A percentile compares a stretch with the other conserved stretches of the same genome.
These are phyloP conservation scores for Candida pseudocylindracea DNA, from an alignment of 1,139 yeast genomes.

Conservation along the genomic window DNA sequence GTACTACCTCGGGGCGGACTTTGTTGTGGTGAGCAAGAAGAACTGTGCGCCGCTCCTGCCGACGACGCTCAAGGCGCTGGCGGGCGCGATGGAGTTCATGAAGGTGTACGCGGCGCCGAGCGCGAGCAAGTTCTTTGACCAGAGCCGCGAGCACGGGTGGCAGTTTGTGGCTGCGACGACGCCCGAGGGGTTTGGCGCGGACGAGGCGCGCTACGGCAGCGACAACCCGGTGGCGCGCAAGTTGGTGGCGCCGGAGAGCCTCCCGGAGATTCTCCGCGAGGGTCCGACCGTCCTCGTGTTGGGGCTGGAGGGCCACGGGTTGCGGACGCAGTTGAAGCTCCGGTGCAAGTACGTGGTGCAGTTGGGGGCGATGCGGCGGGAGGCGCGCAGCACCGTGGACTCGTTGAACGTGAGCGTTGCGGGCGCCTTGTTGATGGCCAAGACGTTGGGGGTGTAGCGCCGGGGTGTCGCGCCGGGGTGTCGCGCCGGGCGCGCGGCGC, in stretches of 20 bases:
- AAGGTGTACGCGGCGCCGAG: conserved; percentile 33
- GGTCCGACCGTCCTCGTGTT: conserved; percentile 51
- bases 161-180: conserved; percentile 32
- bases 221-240: conserved; percentile 8
- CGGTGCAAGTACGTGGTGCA: conserved; percentile 46
- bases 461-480: too few relatives aligned
- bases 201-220: conserved; percentile 7
- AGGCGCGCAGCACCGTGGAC: conserved; percentile 28
- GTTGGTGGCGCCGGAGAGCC: conserved; percentile 16
- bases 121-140: conserved; percentile 40
- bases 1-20: conserved; percentile 68
- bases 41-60: conserved; percentile 63
- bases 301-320: conserved; percentile 76
- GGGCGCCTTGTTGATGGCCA: conserved; percentile 39
- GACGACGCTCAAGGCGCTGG: conserved; percentile 58
- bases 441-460: conserved; percentile 2
- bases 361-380: conserved; percentile 7
- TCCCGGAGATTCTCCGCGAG: conserved; percentile 17
- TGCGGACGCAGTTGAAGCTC: conserved; percentile 39
- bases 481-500: too few relatives aligned
- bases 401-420: conserved; percentile 86
- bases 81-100: conserved; percentile 71
- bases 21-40: conserved; percentile 44
- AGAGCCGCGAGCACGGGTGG: conserved; percentile 44
- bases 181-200: conserved; percentile 6